These are phyloP conservation scores for Annulohypoxylon truncatum DNA, from an alignment of 2,329 filamentous ascomycete genomes.

Conservation along the genomic window DNA sequence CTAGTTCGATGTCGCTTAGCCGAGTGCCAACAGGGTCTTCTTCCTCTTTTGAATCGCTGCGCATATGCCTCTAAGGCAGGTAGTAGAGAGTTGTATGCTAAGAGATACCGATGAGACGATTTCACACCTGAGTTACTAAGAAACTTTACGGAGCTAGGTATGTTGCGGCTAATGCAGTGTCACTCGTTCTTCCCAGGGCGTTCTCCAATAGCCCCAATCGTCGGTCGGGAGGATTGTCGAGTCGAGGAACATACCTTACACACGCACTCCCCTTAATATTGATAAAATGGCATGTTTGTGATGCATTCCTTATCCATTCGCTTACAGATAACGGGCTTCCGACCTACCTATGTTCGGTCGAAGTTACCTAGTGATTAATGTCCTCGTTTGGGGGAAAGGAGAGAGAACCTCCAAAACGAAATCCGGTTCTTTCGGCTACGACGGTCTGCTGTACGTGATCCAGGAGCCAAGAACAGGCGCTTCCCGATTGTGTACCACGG, in stretches of 20 bases:
- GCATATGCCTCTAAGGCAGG: not conserved
- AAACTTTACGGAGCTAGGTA: conserved; percentile 29
- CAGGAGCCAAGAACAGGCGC: conserved; percentile 32
- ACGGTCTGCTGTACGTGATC: conserved; percentile 23
- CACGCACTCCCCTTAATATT: conserved; percentile 30
- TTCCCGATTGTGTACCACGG: conserved; percentile 32
- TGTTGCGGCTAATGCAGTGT: conserved; percentile 38
- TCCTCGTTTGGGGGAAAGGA: conserved; percentile 7
- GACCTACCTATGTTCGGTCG: conserved; percentile 16
- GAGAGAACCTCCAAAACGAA: conserved; percentile 8
- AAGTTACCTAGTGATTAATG: not conserved
- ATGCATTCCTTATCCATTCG: conserved; percentile 27
- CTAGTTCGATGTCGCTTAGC: conserved; percentile 17
- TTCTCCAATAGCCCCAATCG: conserved; percentile 18
- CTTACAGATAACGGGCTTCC: conserved; percentile 20
- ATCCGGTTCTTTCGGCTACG: conserved; percentile 31
- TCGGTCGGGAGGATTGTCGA: conserved; percentile 24
- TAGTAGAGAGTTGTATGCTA: not conserved
- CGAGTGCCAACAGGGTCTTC: conserved; percentile 28
- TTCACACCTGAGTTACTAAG: conserved; percentile 23
- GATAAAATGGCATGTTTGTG: conserved; percentile 32
- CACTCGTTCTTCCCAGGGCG: conserved; percentile 17
- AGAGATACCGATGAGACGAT: conserved; percentile 13
- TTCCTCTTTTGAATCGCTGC: not conserved
- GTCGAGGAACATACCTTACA: conserved; percentile 25